phyloP scores from a whole-genome alignment of 768 basidiomycete genomes.

The Boletus rubroflammeus region DNA sequence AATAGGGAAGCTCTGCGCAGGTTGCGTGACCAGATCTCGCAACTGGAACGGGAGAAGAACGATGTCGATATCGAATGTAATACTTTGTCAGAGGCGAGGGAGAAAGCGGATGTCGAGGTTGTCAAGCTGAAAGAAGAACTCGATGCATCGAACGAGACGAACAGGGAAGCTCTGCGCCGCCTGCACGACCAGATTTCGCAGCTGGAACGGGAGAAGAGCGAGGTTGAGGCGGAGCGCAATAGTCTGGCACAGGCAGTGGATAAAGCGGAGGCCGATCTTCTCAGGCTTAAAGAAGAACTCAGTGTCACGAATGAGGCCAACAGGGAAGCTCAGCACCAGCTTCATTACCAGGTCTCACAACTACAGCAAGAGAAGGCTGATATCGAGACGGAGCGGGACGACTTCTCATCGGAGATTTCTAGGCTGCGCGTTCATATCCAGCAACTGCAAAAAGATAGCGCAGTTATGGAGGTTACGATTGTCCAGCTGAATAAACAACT shows the following conservation, averaged over 20 bases:
- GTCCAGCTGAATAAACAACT: constrained; percentile 66
- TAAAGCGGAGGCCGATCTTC: constrained; percentile 8
- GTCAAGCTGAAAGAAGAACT: constrained; percentile 42
- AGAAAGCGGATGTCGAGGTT: constrained; percentile 11
- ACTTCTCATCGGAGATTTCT: constrained; percentile 50
- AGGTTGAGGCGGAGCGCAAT: constrained; percentile 49
- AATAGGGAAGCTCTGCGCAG: neutral
- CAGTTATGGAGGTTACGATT: constrained; percentile 80
- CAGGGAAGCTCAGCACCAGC: constrained; percentile 28
- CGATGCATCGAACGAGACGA: constrained; percentile 46
- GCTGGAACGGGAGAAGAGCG: constrained; percentile 38
- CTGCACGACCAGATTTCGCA: constrained; percentile 9
- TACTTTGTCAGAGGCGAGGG: neutral
- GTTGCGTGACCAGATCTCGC: neutral
- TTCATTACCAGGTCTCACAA: constrained; percentile 9
- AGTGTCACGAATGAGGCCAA: constrained; percentile 44
- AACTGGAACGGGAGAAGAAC: neutral
- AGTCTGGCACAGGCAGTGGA: constrained; percentile 42
- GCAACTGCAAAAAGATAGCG: constrained; percentile 73
- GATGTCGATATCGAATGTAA: neutral
- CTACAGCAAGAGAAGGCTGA: constrained; percentile 43
- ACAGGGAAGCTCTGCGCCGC: constrained; percentile 26
- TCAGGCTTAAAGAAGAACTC: constrained; percentile 42
- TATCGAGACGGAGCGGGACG: constrained; percentile 45
- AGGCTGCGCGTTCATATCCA: constrained; percentile 60